Evolutionary conservation across 2,329 filamentous ascomycete species (phyloP).

Genomic region (Penicillium sp.): DNA sequence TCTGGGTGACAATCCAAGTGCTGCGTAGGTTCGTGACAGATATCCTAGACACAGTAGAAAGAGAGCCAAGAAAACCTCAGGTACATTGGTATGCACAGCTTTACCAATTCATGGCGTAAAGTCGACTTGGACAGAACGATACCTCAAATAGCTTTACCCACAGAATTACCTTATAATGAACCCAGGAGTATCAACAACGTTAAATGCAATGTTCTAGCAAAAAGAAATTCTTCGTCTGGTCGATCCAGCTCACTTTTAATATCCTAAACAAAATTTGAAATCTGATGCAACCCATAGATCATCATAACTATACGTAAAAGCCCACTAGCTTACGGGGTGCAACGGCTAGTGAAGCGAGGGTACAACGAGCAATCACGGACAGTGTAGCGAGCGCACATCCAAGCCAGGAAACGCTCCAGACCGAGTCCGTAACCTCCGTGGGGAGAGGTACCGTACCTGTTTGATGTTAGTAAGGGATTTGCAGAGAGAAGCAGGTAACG

Average conservation of each 20-base stretch:
- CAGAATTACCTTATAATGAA: not conserved
- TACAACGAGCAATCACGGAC: slow-evolving; percentile 60
- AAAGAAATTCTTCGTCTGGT: not conserved
- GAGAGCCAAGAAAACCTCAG: too few species aligned
- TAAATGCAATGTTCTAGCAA: not conserved
- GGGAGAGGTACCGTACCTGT: slow-evolving; percentile 82
- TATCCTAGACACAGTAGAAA: too few species aligned
- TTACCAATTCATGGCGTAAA: too few species aligned
- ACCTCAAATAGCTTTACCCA: too few species aligned
- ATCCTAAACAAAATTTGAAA: not conserved
- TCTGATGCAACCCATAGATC: slow-evolving; percentile 8
- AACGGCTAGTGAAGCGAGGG: slow-evolving; percentile 52
- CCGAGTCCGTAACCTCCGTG: slow-evolving; percentile 94
- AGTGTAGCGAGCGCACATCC: slow-evolving; percentile 66
- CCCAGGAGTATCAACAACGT: not conserved
- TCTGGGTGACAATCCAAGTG: too few species aligned
- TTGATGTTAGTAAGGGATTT: not conserved
- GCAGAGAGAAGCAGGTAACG: not conserved
- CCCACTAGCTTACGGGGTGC: slow-evolving; percentile 43
- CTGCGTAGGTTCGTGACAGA: too few species aligned
- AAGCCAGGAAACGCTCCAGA: slow-evolving; percentile 75
- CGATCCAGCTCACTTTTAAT: not conserved
- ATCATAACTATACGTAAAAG: slow-evolving; percentile 10
- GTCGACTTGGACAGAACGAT: too few species aligned
- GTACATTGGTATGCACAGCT: too few species aligned